Percentiles rank a stretch among this genome's conserved stretches.
Conservation (phyloP, 768 basidiomycete species). For the Tephrocybe sp. region DNA sequence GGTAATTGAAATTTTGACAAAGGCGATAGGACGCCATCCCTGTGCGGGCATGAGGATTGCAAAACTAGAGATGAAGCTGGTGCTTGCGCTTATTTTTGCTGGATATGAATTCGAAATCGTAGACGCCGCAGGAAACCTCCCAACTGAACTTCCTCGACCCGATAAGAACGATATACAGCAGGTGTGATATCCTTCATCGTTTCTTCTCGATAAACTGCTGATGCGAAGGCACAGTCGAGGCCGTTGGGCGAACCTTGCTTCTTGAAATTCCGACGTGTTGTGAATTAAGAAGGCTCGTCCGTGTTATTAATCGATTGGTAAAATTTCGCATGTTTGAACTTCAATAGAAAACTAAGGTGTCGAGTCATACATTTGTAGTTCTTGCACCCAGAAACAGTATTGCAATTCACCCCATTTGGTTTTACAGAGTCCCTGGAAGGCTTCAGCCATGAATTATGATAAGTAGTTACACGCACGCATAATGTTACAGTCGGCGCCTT, state of each 20-base stretch:
- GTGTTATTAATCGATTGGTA: background rate
- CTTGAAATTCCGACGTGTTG: conserved; percentile 25
- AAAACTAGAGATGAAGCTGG: conserved; percentile 38
- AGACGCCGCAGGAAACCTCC: conserved; percentile 27
- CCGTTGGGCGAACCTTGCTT: conserved; percentile 28
- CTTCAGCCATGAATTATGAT: too few species aligned
- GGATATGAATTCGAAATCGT: conserved; percentile 36
- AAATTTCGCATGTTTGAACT: too few species aligned
- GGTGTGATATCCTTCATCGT: conserved; percentile 14
- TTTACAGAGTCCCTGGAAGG: too few species aligned
- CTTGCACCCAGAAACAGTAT: too few species aligned
- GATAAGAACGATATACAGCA: conserved; percentile 33
- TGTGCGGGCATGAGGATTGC: conserved; percentile 39
- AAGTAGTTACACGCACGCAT: too few species aligned
- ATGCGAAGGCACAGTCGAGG: conserved; percentile 18
- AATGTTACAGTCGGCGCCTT: too few species aligned
- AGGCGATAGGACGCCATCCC: conserved; percentile 34
- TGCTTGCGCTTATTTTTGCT: conserved; percentile 31
- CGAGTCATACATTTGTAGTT: too few species aligned
- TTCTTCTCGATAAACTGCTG: too few species aligned
- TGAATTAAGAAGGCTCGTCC: too few species aligned
- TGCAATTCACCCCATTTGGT: too few species aligned
- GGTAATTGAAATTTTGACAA: background rate
- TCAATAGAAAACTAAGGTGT: too few species aligned
- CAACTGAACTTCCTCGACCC: conserved; percentile 24